Base-by-base conservation (phyloP, 2,329 filamentous ascomycete genomes). In the Trichoderma lentiforme region DNA sequence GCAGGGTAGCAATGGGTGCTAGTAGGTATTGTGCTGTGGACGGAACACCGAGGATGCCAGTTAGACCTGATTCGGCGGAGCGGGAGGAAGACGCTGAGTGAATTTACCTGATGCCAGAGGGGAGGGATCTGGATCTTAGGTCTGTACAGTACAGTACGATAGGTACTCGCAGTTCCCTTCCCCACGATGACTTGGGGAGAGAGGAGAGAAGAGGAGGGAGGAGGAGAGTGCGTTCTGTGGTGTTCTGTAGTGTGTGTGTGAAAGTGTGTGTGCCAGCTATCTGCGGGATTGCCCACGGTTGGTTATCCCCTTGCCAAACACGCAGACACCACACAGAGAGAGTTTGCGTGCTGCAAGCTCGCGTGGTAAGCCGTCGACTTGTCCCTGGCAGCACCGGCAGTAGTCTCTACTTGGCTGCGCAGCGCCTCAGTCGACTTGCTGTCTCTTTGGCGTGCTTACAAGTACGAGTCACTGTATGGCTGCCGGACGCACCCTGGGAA, bases 341-440 rank as follows among this genome's bases (percentile, higher is more conserved):
- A 39, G 34, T 39, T 39, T 65, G 43, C 62, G 18, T 53, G 62
- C 62, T 66, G 47, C 64, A 18, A 21, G 65, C 65, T 60, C 65
- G 65, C 65, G 65, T 68, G 65, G 65, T 68, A 43, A 58, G 65
- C 62, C 36, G 62, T 30, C 39, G 24, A 36, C 39, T 51, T 56
- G 53, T 61, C 66, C 66, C 66, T 70, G 66, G 66, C 66, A 70
- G 66, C 66, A 51, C 66, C 66, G 65, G 65, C 65, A 68, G 53
- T 32, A 32, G 65, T 21, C 21, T 24, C 61, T 51, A 18, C 53
- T 53, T 68, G 47, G 28, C 39, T 43, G 39, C 39, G 39, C 15
- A 36, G 34, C 34, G 34, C 34, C 34, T 36, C 34, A 36, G 61
- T 47, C 61, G 36, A 51, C 61, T 51, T 32, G 32, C 24, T 24